These are phyloP conservation scores for Penicillium steckii DNA, from an alignment of 495 filamentous ascomycete genomes.

Conservation along the genomic window DNA sequence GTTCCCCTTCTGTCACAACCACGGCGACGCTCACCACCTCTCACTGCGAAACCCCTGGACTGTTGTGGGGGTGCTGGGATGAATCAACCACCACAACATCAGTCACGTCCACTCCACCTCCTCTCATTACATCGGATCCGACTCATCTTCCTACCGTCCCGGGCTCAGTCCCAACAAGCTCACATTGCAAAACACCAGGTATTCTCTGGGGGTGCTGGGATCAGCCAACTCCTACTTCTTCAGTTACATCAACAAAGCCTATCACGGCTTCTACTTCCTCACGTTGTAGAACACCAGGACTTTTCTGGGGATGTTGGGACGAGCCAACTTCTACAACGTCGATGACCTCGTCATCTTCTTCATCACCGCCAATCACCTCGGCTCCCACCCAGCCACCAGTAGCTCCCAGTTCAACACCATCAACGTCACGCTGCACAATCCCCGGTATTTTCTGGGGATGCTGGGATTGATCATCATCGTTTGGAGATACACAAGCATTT, in stretches of 20 bases:
- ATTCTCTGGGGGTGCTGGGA: too few relatives aligned
- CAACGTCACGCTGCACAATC: background rate
- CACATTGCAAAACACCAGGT: too few relatives aligned
- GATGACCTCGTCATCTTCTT: background rate
- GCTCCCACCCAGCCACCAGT: background rate
- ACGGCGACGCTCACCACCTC: conserved; percentile 13
- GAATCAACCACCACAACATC: background rate
- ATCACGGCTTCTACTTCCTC: background rate
- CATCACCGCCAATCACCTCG: background rate
- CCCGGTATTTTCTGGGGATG: background rate
- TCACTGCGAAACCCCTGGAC: background rate
- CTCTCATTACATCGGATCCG: too few relatives aligned
- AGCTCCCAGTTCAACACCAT: background rate
- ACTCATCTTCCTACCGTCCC: too few relatives aligned
- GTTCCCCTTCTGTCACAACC: conserved; percentile 45
- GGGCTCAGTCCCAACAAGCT: too few relatives aligned
- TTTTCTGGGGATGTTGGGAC: background rate
- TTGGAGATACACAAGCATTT: too few relatives aligned
- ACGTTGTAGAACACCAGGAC: background rate
- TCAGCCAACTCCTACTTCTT: too few relatives aligned
- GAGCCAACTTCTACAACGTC: background rate
- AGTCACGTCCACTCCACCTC: background rate
- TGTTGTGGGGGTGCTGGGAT: background rate
- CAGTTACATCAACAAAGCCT: too few relatives aligned
- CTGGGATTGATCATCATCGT: background rate